Evolutionary conservation across 108 stramenopile species (phyloP).

Genomic region (Discostella stelligeroides): DNA sequence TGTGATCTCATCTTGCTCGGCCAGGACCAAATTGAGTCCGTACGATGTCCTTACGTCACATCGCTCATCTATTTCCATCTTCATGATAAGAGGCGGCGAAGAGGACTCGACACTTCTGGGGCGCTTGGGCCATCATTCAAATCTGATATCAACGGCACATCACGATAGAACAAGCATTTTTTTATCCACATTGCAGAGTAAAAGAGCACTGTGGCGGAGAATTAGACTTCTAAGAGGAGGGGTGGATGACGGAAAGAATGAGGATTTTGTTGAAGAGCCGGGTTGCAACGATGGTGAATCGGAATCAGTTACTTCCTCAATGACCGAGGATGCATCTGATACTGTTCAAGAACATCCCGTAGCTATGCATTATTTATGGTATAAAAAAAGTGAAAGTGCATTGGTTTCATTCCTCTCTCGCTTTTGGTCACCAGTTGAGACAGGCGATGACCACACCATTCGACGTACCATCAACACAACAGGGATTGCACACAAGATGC

Average conservation of each 20-base stretch:
- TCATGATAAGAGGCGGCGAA: neutral
- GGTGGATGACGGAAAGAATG: neutral
- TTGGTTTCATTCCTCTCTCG: neutral
- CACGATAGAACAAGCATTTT: neutral
- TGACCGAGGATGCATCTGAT: too few relatives aligned
- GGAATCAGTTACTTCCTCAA: neutral
- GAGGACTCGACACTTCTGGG: neutral
- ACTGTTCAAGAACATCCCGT: neutral
- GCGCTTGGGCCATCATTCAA: neutral
- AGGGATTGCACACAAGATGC: conserved; percentile 21
- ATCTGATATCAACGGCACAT: neutral
- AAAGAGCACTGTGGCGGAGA: neutral
- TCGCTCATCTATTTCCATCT: neutral
- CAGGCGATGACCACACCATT: neutral
- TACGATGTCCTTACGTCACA: neutral
- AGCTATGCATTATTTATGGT: neutral
- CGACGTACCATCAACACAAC: neutral
- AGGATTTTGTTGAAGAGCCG: conserved; percentile 8
- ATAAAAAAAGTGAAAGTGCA: neutral
- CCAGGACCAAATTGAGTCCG: neutral
- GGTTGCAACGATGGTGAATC: conserved; percentile 10
- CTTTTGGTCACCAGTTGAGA: neutral
- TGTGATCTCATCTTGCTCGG: neutral
- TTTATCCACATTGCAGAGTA: neutral
- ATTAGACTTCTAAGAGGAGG: neutral